Evolutionary conservation across 176 grass and related monocot genomes (phyloP).

Genomic region (Lolium rigidum): DNA sequence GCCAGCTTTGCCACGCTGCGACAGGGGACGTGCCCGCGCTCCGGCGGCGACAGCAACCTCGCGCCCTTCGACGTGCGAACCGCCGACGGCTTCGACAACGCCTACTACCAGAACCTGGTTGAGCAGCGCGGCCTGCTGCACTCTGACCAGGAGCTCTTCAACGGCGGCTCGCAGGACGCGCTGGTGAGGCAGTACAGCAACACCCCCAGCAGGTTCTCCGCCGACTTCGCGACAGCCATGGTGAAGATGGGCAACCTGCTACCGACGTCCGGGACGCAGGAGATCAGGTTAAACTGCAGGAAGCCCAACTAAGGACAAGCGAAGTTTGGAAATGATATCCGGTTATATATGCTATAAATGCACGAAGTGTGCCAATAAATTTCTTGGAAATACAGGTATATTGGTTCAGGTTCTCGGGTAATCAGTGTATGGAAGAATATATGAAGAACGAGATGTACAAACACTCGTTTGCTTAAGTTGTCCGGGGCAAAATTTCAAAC

Average conservation of each 20-base stretch:
- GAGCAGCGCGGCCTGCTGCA: slow-evolving; percentile 59
- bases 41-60: slow-evolving; percentile 54
- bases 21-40: slow-evolving; percentile 64
- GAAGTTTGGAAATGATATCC: too few relatives aligned
- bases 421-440: not conserved
- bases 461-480: slow-evolving; percentile 7
- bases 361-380: not conserved
- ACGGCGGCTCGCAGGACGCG: slow-evolving; percentile 74
- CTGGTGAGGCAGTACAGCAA: slow-evolving; percentile 69
- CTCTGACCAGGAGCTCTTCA: slow-evolving; percentile 95
- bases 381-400: slow-evolving; percentile 43
- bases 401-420: not conserved
- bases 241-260: slow-evolving; percentile 73
- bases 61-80: slow-evolving; percentile 77
- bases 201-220: slow-evolving; percentile 31
- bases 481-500: not conserved
- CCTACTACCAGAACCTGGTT: slow-evolving; percentile 75
- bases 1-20: slow-evolving; percentile 56
- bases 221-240: slow-evolving; percentile 67
- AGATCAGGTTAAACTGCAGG: slow-evolving; percentile 83
- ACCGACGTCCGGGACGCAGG: slow-evolving; percentile 53
- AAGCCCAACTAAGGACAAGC: slow-evolving; percentile 36
- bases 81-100: slow-evolving; percentile 74
- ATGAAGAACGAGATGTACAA: slow-evolving; percentile 13
- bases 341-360: not conserved